Conservation (phyloP, 78 protist species). For the Chrysochromulina tobinii region DNA sequence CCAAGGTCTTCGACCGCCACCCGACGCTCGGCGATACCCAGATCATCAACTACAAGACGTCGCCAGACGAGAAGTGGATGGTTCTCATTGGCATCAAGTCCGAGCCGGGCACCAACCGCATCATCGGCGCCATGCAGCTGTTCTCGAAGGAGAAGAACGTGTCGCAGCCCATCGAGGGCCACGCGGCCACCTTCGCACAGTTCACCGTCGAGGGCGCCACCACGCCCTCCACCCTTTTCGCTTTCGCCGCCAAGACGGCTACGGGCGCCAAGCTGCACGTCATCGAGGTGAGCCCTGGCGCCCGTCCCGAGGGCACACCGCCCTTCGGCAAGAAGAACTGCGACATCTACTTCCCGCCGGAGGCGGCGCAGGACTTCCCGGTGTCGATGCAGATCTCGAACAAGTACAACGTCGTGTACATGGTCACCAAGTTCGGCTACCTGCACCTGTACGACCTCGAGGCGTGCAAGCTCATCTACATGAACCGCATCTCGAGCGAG, state of each 20-base stretch:
- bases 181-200: conserved; percentile 86
- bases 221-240: conserved; percentile 71
- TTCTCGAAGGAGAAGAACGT: conserved; percentile 88
- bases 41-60: conserved; percentile 95
- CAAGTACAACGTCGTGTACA: conserved; percentile 82
- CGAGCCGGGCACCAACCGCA: conserved; percentile 52
- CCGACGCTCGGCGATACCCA: conserved; percentile 72
- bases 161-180: conserved; percentile 89
- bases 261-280: conserved; percentile 77
- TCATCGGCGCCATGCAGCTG: conserved; percentile 92
- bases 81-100: conserved; percentile 83
- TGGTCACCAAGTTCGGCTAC: conserved; percentile 94
- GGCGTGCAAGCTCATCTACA: conserved; percentile 81
- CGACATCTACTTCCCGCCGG: conserved; percentile 85
- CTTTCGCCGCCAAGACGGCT: conserved; percentile 77
- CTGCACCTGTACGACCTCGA: conserved; percentile 87
- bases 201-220: conserved; percentile 73
- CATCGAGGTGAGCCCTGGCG: conserved; percentile 71
- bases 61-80: conserved; percentile 84
- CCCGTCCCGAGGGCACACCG: conserved; percentile 18
- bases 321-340: conserved; percentile 58
- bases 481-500: conserved; percentile 82
- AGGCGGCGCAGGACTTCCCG: conserved; percentile 95
- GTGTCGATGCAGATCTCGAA: conserved; percentile 87
- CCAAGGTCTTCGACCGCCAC: conserved; percentile 89